Evolutionary conservation across 83 land plant species (phyloP).

Genomic region (Larix sibirica): DNA sequence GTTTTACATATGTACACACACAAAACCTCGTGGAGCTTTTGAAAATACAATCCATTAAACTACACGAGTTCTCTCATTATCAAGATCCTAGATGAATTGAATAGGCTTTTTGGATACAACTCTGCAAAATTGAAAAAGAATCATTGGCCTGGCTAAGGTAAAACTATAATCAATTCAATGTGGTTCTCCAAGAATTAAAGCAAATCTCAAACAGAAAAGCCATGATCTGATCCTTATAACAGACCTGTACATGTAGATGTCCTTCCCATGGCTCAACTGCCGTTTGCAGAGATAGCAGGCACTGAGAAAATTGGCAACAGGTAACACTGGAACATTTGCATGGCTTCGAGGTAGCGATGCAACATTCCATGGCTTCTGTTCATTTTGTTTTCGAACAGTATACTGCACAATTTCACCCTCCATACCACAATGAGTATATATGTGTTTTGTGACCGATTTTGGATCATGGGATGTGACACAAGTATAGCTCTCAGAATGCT

Average conservation of each 20-base stretch:
- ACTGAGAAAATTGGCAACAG: conserved; percentile 6
- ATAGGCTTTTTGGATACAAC: background rate
- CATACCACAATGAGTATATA: background rate
- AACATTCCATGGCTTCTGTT: background rate
- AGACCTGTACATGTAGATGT: conserved; percentile 23
- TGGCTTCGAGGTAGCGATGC: background rate
- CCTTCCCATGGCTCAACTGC: background rate
- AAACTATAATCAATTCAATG: background rate
- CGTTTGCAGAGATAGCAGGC: conserved; percentile 18
- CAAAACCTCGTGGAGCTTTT: no score
- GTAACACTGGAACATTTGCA: background rate
- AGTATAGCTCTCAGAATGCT: conserved; percentile 46
- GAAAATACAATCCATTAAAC: background rate
- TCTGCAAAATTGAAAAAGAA: background rate
- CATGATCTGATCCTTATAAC: background rate
- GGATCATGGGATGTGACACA: conserved; percentile 41
- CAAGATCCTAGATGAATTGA: background rate
- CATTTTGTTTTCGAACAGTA: background rate
- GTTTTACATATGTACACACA: no score
- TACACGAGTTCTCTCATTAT: background rate
- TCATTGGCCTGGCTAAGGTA: no score
- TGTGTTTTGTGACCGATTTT: background rate
- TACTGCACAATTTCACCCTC: background rate
- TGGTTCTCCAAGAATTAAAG: background rate
- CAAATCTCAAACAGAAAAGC: background rate